Conservation (phyloP, 306 rosid species). For the Dryas drummondii region DNA sequence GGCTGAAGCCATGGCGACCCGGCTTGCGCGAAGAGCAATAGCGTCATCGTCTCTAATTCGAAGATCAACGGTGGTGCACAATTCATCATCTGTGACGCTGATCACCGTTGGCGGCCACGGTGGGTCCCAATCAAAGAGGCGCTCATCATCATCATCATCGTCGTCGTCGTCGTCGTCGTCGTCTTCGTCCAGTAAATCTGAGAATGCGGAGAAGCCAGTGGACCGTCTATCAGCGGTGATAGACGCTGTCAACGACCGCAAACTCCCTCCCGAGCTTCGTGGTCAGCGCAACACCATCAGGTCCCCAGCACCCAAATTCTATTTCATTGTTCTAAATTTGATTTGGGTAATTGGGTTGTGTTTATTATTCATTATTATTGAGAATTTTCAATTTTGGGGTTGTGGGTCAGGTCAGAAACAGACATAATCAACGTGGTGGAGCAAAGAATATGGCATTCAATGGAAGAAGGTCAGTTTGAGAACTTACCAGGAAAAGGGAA, state of each 20-base stretch:
- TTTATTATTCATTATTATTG: too few relatives aligned
- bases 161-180: constrained; percentile 30
- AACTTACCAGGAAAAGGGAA: constrained; percentile 91
- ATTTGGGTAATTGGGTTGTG: background rate
- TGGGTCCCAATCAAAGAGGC: constrained; percentile 15
- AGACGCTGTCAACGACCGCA: constrained; percentile 76
- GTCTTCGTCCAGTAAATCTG: constrained; percentile 40
- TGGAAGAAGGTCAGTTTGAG: constrained; percentile 93
- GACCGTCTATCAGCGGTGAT: constrained; percentile 70
- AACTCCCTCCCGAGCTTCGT: constrained; percentile 84
- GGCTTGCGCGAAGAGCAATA: constrained; percentile 31
- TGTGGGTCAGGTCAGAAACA: constrained; percentile 71
- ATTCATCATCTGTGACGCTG: background rate
- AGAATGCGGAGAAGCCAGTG: constrained; percentile 47
- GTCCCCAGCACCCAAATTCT: constrained; percentile 19
- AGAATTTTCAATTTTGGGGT: background rate
- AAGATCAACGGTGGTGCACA: constrained; percentile 25
- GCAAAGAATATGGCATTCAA: constrained; percentile 93
- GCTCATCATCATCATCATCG: constrained; percentile 35
- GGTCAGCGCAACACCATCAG: constrained; percentile 82
- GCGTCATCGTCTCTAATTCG: constrained; percentile 19
- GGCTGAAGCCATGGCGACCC: constrained; percentile 40
- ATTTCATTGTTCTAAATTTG: background rate
- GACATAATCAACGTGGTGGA: constrained; percentile 82
- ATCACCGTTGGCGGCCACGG: background rate